Base-by-base conservation (phyloP, 1,139 yeast species). In the Nakaseomyces uthaithaninus region DNA sequence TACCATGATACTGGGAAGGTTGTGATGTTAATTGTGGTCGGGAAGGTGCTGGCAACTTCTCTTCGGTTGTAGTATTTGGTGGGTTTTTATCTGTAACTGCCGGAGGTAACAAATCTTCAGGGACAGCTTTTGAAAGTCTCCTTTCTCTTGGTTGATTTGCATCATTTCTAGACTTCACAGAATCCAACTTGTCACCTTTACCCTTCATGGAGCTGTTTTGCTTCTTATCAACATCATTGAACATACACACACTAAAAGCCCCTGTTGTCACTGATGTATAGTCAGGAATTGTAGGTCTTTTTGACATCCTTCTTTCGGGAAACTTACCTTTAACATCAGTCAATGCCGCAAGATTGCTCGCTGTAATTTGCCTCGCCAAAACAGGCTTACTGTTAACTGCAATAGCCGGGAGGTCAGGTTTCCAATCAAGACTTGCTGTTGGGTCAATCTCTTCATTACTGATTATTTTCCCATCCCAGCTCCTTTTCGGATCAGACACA, bases 231-330 rank as follows among this genome's bases (percentile, higher is more conserved):
- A 31, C 12, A 12, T 31, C 35, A 14, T 36, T 34, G 26, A 28
- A 26, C 42, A 35, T 20, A 27, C 46, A 43, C 11, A 47, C 54
- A 27, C 54, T 48, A 31, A 50, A 52, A 33, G 42, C 40, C 18
- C 37, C 39, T 11, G 41, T 36, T 33, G 24, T 12, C 7, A 27
- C 33, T 6, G 54, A 44, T 1, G 54, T 36, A 19, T 31, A 27
- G 17, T 39, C 41, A n/a, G 38, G 33, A 15, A 27, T 18, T 9
- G 27, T 27, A 4, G 42, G 40, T 14, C 25, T 20, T 22, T 25
- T 27, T 18, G 19, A 25, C 33, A 36, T 15, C 10, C 36, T 37
- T 8, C 28, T 36, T 16, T 39, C 39, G 11, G 25, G 25, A n/a
- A 31, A 20, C n/a, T 12, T 19, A 4, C n/a, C 12, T 22, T 36